Percentiles rank a stretch among this genome's conserved stretches.
These are phyloP conservation scores for Sanguinoderma infundibulare DNA, from an alignment of 1,284 basidiomycete genomes.

Conservation along the genomic window DNA sequence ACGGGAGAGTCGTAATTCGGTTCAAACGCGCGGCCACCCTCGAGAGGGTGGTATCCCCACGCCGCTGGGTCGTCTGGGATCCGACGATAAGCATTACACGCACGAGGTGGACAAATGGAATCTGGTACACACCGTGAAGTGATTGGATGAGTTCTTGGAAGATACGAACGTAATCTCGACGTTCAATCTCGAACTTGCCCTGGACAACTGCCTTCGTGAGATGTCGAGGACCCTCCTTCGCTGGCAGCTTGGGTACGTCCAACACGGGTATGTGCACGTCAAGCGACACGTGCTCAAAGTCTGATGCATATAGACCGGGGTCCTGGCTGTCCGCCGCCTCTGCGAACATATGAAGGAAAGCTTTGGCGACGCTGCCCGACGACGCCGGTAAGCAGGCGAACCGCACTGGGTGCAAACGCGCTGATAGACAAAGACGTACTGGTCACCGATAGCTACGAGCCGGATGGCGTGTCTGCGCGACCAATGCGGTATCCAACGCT, in stretches of 20 bases:
- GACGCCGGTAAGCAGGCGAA: background rate
- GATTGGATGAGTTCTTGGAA: slow-evolving; percentile 39
- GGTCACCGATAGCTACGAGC: slow-evolving; percentile 40
- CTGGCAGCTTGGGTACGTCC: slow-evolving; percentile 34
- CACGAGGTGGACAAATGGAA: background rate
- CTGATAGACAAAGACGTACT: slow-evolving; percentile 32
- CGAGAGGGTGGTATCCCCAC: slow-evolving; percentile 42
- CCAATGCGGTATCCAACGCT: slow-evolving; percentile 39
- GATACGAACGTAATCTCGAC: slow-evolving; percentile 39
- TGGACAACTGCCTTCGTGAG: slow-evolving; percentile 44
- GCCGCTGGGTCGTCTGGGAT: slow-evolving; percentile 35
- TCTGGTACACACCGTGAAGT: slow-evolving; percentile 27
- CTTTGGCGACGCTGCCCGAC: slow-evolving; percentile 33
- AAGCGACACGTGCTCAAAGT: slow-evolving; percentile 41
- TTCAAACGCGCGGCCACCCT: slow-evolving; percentile 32
- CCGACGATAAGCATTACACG: background rate
- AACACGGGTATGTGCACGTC: slow-evolving; percentile 43
- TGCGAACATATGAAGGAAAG: slow-evolving; percentile 37
- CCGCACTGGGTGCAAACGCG: background rate
- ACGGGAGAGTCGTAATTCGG: slow-evolving; percentile 27
- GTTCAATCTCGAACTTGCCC: slow-evolving; percentile 37
- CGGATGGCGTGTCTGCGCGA: slow-evolving; percentile 41
- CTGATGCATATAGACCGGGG: slow-evolving; percentile 32
- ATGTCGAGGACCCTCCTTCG: slow-evolving; percentile 22
- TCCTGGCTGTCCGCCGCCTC: slow-evolving; percentile 38